phyloP scores from a whole-genome alignment of 2,329 filamentous ascomycete species.

The Apiospora phragmitis region DNA sequence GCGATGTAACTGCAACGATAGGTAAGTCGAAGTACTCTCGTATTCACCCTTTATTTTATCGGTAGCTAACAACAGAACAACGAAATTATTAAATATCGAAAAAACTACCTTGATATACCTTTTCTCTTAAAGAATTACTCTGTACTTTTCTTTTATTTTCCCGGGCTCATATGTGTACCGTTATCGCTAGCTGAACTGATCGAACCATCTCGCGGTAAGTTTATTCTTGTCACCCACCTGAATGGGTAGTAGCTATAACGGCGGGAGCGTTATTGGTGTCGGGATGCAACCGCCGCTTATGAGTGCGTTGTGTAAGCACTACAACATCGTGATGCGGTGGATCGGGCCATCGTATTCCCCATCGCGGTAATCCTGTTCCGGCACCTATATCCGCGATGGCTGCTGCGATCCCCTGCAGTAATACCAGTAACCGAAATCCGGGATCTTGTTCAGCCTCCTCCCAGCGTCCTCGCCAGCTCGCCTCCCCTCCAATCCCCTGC shows the following conservation, averaged over 20 bases:
- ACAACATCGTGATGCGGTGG: not conserved
- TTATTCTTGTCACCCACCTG: too few species aligned
- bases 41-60: too few species aligned
- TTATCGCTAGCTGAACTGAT: too few species aligned
- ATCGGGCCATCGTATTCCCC: not conserved
- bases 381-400: not conserved
- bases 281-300: not conserved
- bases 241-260: not conserved
- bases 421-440: not conserved
- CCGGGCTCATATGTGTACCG: too few species aligned
- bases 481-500: not conserved
- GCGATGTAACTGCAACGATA: not conserved
- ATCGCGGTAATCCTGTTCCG: not conserved
- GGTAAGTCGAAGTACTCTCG: too few species aligned
- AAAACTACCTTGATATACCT: too few species aligned
- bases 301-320: constrained; percentile 4
- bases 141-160: too few species aligned
- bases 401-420: not conserved
- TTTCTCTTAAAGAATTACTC: too few species aligned
- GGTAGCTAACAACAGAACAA: too few species aligned
- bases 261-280: not conserved
- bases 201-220: too few species aligned
- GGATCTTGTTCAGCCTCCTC: not conserved
- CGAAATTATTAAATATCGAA: too few species aligned
- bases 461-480: not conserved